Evolutionary conservation across 345 rosid species (phyloP).

Genomic region (Litchi chinensis): DNA sequence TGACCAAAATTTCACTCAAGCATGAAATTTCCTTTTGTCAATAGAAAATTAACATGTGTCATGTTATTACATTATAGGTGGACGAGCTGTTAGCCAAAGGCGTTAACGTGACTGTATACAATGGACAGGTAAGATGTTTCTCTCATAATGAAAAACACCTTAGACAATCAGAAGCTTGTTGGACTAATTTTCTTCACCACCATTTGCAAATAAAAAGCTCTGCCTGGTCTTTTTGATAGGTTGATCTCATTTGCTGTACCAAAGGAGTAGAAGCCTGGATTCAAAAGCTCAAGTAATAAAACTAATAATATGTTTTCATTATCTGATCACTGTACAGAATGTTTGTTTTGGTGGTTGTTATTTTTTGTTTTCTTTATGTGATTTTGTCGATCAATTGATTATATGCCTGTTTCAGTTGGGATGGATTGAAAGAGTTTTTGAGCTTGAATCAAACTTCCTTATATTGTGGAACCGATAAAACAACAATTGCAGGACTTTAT

Average conservation of each 20-base stretch:
- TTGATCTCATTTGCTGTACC: constrained; percentile 51
- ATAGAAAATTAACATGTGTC: background rate
- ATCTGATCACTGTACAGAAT: background rate
- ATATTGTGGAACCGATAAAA: constrained; percentile 29
- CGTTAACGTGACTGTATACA: constrained; percentile 38
- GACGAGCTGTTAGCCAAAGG: constrained; percentile 45
- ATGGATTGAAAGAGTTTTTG: constrained; percentile 30
- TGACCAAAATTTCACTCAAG: background rate
- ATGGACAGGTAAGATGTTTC: constrained; percentile 36
- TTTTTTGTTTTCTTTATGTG: background rate
- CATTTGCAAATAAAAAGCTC: background rate
- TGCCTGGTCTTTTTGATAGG: constrained; percentile 17
- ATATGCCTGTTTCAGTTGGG: constrained; percentile 32
- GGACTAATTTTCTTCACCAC: background rate
- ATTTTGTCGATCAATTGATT: background rate
- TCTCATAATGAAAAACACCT: background rate
- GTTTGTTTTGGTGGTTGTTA: background rate
- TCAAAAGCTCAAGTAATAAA: constrained; percentile 37
- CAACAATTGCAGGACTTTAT: constrained; percentile 32
- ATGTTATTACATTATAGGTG: constrained; percentile 16
- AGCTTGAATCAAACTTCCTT: constrained; percentile 29
- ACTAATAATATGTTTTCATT: too few species aligned
- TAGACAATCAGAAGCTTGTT: background rate
- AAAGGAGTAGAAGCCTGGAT: constrained; percentile 52
- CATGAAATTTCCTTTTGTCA: background rate